Percentiles rank a stretch among this genome's conserved stretches.
phyloP scores from a whole-genome alignment of 768 basidiomycete species.

The Roridomyces roridus region DNA sequence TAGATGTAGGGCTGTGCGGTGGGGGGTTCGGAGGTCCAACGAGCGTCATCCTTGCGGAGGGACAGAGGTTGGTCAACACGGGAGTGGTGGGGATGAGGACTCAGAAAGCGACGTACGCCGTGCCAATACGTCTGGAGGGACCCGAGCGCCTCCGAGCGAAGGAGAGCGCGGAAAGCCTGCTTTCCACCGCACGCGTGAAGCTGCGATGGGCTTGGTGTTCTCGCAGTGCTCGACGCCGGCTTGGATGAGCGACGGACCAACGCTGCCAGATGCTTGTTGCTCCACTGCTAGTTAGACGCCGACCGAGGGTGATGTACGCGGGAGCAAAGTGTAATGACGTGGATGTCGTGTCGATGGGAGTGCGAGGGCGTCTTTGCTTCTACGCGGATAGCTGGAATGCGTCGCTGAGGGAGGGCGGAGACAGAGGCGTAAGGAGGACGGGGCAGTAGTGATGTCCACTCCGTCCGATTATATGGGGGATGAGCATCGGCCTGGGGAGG shows the following conservation, averaged over 20 bases:
- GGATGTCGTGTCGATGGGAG: too few relatives aligned
- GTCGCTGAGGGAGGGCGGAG: too few relatives aligned
- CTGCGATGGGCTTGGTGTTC: background rate
- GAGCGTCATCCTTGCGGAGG: background rate
- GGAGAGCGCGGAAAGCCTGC: background rate
- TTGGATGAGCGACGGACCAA: background rate
- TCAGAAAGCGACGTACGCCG: background rate
- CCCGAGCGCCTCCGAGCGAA: background rate
- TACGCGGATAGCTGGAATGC: too few relatives aligned
- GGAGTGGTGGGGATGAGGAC: background rate
- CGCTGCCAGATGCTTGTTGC: conserved; percentile 4
- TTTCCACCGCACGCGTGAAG: background rate
- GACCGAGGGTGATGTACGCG: too few relatives aligned
- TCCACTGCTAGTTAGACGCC: too few relatives aligned
- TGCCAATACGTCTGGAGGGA: background rate
- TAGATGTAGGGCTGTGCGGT: conserved; percentile 11
- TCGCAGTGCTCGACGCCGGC: background rate
- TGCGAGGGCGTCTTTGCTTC: too few relatives aligned
- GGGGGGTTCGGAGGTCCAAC: background rate
- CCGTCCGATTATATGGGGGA: too few relatives aligned
- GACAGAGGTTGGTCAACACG: background rate
- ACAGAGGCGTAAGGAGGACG: too few relatives aligned
- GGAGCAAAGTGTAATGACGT: too few relatives aligned
- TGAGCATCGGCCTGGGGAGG: too few relatives aligned
- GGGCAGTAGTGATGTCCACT: too few relatives aligned